These are phyloP conservation scores for Cephaloascus fragrans DNA, from an alignment of 805 yeast species.

Conservation along the genomic window DNA sequence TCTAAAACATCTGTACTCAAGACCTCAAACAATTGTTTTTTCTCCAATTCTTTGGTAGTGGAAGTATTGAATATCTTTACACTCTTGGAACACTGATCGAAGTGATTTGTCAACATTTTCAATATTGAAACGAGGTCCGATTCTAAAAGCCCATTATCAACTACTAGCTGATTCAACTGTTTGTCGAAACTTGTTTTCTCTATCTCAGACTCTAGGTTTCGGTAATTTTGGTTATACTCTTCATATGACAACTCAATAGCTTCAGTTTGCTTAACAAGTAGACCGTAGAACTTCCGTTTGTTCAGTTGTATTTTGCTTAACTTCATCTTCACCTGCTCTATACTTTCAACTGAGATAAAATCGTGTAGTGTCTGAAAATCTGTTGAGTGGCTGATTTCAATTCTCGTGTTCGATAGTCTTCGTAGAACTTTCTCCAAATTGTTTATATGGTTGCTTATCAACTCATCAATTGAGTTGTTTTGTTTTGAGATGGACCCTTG, in stretches of 20 bases:
- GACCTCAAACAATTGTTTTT: constrained; percentile 31
- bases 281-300: constrained; percentile 6
- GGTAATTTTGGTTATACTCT: background rate
- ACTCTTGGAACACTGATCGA: constrained; percentile 63
- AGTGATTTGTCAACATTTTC: constrained; percentile 69
- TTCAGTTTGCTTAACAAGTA: background rate
- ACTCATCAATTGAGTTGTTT: background rate
- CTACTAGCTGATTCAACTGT: constrained; percentile 12
- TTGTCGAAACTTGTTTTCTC: constrained; percentile 6
- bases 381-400: constrained; percentile 2
- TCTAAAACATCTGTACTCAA: constrained; percentile 45
- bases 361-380: constrained; percentile 22
- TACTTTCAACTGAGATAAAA: constrained; percentile 34
- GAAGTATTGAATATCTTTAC: constrained; percentile 23
- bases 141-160: constrained; percentile 42
- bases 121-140: constrained; percentile 61
- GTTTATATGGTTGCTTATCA: background rate
- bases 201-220: constrained; percentile 8
- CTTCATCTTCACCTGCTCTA: constrained; percentile 16
- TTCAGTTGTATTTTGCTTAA: constrained; percentile 16
- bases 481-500: background rate
- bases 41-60: constrained; percentile 14
- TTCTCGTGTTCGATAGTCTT: background rate
- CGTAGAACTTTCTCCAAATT: background rate
- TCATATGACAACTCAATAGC: background rate